Percentiles rank a stretch among this genome's conserved stretches.
Conservation (phyloP, 345 rosid genomes). For the Rhodomyrtus tomentosa region DNA sequence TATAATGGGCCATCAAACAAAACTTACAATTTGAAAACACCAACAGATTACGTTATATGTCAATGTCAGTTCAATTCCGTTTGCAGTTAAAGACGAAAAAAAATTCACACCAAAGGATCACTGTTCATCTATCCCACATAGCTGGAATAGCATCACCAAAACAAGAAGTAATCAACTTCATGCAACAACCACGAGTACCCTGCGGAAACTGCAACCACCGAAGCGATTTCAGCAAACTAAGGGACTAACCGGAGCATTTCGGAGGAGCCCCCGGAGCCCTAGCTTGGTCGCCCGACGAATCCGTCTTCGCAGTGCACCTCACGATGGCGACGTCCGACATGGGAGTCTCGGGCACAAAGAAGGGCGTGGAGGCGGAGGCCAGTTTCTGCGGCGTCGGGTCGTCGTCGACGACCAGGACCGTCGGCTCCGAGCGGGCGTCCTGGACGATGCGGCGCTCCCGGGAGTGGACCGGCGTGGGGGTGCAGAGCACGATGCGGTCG, state of each 20-base stretch:
- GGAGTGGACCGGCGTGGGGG: constrained; percentile 21
- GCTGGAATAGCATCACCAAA: not conserved
- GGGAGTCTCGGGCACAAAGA: constrained; percentile 62
- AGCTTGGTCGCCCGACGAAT: not conserved
- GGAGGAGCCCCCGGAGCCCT: constrained; percentile 13
- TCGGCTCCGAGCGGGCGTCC: constrained; percentile 4
- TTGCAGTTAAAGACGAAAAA: not conserved
- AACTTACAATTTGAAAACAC: not conserved
- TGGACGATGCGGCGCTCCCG: constrained; percentile 26
- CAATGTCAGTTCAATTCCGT: not conserved
- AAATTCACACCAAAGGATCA: not conserved
- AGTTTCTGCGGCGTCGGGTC: constrained; percentile 47
- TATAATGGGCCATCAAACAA: not conserved
- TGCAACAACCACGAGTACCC: not conserved
- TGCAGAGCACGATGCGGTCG: constrained; percentile 12
- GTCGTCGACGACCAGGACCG: constrained; percentile 39
- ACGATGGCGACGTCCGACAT: constrained; percentile 30
- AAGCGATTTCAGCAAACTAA: not conserved
- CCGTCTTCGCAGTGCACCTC: constrained; percentile 16
- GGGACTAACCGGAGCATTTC: constrained; percentile 27
- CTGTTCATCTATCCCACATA: not conserved
- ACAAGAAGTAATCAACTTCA: not conserved
- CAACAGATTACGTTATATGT: not conserved
- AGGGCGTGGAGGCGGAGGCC: constrained; percentile 16
- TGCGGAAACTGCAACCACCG: not conserved